phyloP scores from a whole-genome alignment of 2,329 filamentous ascomycete genomes.

The Seiridium cupressi region DNA sequence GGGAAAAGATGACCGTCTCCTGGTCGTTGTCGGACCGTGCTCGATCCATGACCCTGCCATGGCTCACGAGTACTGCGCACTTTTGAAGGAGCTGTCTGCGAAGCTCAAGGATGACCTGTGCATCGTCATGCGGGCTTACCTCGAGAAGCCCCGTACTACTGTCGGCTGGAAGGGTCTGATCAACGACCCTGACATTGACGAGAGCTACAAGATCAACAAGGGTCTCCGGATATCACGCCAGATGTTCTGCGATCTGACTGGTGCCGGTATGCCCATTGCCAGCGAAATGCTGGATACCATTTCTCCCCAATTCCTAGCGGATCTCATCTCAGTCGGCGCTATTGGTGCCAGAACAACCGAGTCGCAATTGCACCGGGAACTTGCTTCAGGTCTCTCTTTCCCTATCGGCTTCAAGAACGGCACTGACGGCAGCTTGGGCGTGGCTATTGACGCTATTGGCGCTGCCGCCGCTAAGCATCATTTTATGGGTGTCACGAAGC shows the following conservation, averaged over 20 bases:
- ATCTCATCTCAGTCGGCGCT: slow-evolving; percentile 91
- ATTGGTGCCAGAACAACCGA: slow-evolving; percentile 96
- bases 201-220: slow-evolving; percentile 99
- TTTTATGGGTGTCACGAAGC: slow-evolving; percentile 98
- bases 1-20: slow-evolving; percentile 77
- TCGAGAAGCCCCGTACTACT: slow-evolving; percentile 97
- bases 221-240: slow-evolving; percentile 88
- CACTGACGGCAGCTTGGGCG: slow-evolving; percentile 85
- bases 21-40: slow-evolving; percentile 94
- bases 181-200: slow-evolving; percentile 97
- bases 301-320: slow-evolving; percentile 94
- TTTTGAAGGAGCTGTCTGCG: slow-evolving; percentile 73
- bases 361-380: slow-evolving; percentile 92
- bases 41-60: slow-evolving; percentile 92
- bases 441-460: slow-evolving; percentile 95
- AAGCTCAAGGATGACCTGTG: slow-evolving; percentile 81
- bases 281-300: slow-evolving; percentile 99
- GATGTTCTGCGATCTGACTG: slow-evolving; percentile 88
- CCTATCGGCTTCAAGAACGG: slow-evolving; percentile 99
- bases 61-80: slow-evolving; percentile 83
- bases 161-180: slow-evolving; percentile 99
- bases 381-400: slow-evolving; percentile 93
- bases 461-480: slow-evolving; percentile 83
- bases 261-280: slow-evolving; percentile 87
- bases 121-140: slow-evolving; percentile 97